Evolutionary conservation across 2,329 filamentous ascomycete genomes (phyloP).

Genomic region (Scorias spongiosa): DNA sequence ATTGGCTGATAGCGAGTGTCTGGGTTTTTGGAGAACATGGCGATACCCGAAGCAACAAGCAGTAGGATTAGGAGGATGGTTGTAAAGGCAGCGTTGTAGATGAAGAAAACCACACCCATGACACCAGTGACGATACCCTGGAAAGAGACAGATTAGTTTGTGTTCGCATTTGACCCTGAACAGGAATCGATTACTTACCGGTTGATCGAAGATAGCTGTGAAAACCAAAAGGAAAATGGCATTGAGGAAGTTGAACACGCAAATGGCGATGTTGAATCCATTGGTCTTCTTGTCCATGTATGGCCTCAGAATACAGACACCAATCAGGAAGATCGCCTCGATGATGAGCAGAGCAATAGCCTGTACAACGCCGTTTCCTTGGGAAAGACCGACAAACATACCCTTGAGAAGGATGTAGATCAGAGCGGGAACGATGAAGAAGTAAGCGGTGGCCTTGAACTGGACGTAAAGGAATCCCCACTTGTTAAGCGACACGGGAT

Average conservation of each 20-base stretch:
- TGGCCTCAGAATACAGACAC: conserved; percentile 63
- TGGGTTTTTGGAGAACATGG: conserved; percentile 81
- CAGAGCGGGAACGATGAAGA: conserved; percentile 74
- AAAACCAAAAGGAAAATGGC: conserved; percentile 81
- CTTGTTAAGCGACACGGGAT: conserved; percentile 86
- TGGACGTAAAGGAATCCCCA: conserved; percentile 98
- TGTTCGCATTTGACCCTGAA: no score
- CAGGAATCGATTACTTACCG: conserved; percentile 32
- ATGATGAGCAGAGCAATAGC: conserved; percentile 71
- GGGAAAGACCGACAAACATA: conserved; percentile 73
- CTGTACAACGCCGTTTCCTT: conserved; percentile 55
- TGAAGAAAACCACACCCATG: conserved; percentile 78
- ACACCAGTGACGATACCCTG: conserved; percentile 67
- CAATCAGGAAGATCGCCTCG: conserved; percentile 64
- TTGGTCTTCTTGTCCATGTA: conserved; percentile 99
- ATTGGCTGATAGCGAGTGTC: conserved; percentile 92
- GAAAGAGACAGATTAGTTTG: conserved; percentile 1
- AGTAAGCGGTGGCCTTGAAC: conserved; percentile 90
- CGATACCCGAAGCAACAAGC: conserved; percentile 59
- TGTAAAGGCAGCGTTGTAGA: conserved; percentile 72
- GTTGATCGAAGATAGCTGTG: conserved; percentile 71
- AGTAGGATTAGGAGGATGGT: conserved; percentile 72
- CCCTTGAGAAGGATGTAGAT: conserved; percentile 72
- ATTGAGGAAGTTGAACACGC: conserved; percentile 79
- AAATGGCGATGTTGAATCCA: conserved; percentile 87